A percentile compares a stretch with the other conserved stretches of the same genome.
Evolutionary conservation across 2,329 filamentous ascomycete species (phyloP).

Genomic region (Domatiomyces globalis): DNA sequence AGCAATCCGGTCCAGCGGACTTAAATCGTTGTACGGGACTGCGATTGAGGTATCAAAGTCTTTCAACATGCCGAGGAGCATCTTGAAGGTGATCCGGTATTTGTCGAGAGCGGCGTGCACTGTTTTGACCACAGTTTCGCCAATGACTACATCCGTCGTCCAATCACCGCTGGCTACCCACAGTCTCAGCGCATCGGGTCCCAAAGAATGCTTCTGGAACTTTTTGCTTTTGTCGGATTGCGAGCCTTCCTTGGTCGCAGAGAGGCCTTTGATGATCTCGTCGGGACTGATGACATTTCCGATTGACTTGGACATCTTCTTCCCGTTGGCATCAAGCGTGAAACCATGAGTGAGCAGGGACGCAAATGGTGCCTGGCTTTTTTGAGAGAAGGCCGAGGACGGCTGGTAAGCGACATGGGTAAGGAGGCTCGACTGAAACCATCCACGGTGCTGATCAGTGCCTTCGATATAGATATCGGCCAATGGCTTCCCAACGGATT

Average conservation of each 20-base stretch:
- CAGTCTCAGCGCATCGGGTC: slow-evolving; percentile 71
- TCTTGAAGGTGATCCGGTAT: slow-evolving; percentile 78
- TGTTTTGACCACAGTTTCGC: slow-evolving; percentile 59
- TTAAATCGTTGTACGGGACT: slow-evolving; percentile 21
- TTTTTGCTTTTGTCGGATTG: slow-evolving; percentile 35
- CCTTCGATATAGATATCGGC: slow-evolving; percentile 91
- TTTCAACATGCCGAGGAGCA: slow-evolving; percentile 65
- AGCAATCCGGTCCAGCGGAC: slow-evolving; percentile 57
- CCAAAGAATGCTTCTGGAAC: slow-evolving; percentile 42
- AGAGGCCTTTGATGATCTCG: slow-evolving; percentile 70
- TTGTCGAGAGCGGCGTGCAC: slow-evolving; percentile 68
- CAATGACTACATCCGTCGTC: slow-evolving; percentile 72
- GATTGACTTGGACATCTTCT: slow-evolving; percentile 93
- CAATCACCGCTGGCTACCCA: slow-evolving; percentile 92
- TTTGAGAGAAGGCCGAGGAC: slow-evolving; percentile 18
- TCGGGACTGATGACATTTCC: slow-evolving; percentile 88
- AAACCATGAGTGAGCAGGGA: slow-evolving; percentile 93
- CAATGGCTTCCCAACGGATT: slow-evolving; percentile 18
- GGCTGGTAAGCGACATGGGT: slow-evolving; percentile 57
- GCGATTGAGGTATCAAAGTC: slow-evolving; percentile 34
- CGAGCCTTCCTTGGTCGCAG: slow-evolving; percentile 55
- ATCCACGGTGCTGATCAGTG: slow-evolving; percentile 88
- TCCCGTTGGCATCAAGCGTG: slow-evolving; percentile 73
- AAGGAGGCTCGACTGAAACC: slow-evolving; percentile 93
- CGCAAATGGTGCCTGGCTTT: slow-evolving; percentile 50